Base-by-base conservation (phyloP, 1,139 yeast species). In the Candida frijolesensis region DNA sequence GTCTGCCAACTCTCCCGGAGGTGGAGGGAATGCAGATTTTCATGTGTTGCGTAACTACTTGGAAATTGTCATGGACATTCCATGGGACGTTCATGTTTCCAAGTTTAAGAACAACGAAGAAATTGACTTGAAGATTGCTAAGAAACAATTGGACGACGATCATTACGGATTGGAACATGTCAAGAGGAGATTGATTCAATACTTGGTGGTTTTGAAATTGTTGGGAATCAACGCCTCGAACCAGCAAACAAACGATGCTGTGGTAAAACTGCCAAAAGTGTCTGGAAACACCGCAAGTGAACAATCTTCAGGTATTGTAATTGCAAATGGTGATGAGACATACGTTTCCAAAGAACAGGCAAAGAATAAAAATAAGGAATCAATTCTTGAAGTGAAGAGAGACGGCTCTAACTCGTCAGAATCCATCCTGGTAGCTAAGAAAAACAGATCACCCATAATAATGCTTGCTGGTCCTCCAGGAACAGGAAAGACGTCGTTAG, bases 401-500 rank as follows among this genome's bases (percentile, higher is more conserved):
- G 30, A 38, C 18, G 18, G 18, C 6, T 2, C 22, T 10, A 5
- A 11, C 15, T 38, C 42, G 6, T 19, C 44, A 34, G 60, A 64
- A 47, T 61, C 70, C 0, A 52, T 70, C n/a, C 57, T 66, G 40
- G 67, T 71, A 10, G 65, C 74, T 1, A 70, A 66, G 46, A 63
- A 65, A 47, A 76, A 76, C 57, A 82, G 80, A 60, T 79, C 94
- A 7, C 94, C 96, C 27, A 89, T 90, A 46, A 74, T 92, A 44
- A 78, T 90, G 68, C 74, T 92, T 52, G 91, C 91, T 2, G 97
- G 97, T 0, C 97, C 97, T 9, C 97, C 97, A 0, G 97, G 97
- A 44, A 96, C 91, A 7, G 97, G 97, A 39, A 91, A 91, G 65
- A 91, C 97, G 0, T 89, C 96, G 2, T 75, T 91, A 53, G 97